These are phyloP conservation scores for Cercospora sp. DNA, from an alignment of 2,329 filamentous ascomycete genomes.

Conservation along the genomic window DNA sequence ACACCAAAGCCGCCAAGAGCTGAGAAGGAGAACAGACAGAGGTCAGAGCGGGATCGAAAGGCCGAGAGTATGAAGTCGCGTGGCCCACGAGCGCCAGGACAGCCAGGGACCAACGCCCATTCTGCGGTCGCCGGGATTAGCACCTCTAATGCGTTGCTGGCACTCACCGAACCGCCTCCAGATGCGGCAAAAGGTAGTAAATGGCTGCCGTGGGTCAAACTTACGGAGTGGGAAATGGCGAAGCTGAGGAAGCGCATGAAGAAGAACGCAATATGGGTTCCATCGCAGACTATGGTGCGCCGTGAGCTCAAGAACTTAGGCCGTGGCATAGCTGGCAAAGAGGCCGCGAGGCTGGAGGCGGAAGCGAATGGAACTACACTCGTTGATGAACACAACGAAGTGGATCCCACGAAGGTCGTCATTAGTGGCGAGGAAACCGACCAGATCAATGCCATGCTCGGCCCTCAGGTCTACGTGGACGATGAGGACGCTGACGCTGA, in stretches of 20 bases:
- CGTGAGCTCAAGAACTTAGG: slow-evolving; percentile 71
- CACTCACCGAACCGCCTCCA: slow-evolving; percentile 59
- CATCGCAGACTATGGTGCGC: slow-evolving; percentile 82
- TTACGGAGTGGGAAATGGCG: slow-evolving; percentile 68
- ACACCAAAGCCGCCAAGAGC: slow-evolving; percentile 42
- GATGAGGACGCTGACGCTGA: slow-evolving; percentile 58
- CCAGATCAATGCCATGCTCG: slow-evolving; percentile 37
- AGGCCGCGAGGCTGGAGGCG: slow-evolving; percentile 54
- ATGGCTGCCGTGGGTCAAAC: slow-evolving; percentile 62
- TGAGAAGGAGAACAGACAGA: slow-evolving; percentile 21
- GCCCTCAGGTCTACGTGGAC: slow-evolving; percentile 33
- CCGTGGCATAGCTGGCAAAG: slow-evolving; percentile 52
- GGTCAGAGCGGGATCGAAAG: slow-evolving; percentile 40
- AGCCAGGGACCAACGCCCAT: slow-evolving; percentile 55
- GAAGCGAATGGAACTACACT: slow-evolving; percentile 66
- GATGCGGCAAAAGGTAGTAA: slow-evolving; percentile 61
- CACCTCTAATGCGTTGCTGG: slow-evolving; percentile 61
- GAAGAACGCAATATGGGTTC: slow-evolving; percentile 84
- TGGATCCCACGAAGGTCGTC: slow-evolving; percentile 39
- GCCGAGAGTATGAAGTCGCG: slow-evolving; percentile 44
- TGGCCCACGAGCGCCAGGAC: slow-evolving; percentile 45
- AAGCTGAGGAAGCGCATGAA: slow-evolving; percentile 82
- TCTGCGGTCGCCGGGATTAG: slow-evolving; percentile 58
- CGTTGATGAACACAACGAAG: slow-evolving; percentile 55
- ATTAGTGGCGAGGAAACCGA: slow-evolving; percentile 37